phyloP scores from a whole-genome alignment of 306 rosid species.

The Cucumis sativus region Cucumber_9930_V3 NC_026657.2:29066001-29066500 shows the following conservation, averaged over 20 bases:
- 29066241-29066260: too few relatives aligned
- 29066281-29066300: too few relatives aligned
- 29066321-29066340: too few relatives aligned
- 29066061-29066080: neutral
- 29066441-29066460: neutral
- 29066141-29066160: neutral
- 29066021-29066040: neutral
- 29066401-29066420: too few relatives aligned
- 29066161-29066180: neutral
- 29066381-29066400: too few relatives aligned
- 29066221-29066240: neutral
- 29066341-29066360: too few relatives aligned
- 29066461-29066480: neutral
- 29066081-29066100: neutral
- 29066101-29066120: neutral
- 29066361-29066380: too few relatives aligned
- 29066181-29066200: neutral
- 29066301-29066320: too few relatives aligned
- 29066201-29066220: neutral
- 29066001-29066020: neutral
- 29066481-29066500: neutral
- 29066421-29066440: neutral
- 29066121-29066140: neutral
- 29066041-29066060: neutral
- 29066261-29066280: too few relatives aligned